These are phyloP conservation scores for Dactylonectria estremocensis DNA, from an alignment of 2,329 filamentous ascomycete genomes.

Conservation along the genomic window DNA sequence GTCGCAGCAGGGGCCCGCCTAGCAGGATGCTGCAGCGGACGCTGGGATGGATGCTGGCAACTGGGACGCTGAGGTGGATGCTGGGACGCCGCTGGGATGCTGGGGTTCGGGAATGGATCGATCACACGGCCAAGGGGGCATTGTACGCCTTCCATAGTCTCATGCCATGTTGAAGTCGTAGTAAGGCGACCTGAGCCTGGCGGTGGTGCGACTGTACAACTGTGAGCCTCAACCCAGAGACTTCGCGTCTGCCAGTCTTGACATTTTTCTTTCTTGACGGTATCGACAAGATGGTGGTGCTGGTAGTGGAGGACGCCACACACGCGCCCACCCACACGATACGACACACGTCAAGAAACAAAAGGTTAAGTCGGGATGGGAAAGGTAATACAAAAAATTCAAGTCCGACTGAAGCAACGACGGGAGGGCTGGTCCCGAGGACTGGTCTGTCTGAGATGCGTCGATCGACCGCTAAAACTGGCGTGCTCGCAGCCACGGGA, in stretches of 20 bases:
- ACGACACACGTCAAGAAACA: conserved; percentile 16
- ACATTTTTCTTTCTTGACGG: conserved; percentile 32
- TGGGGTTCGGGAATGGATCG: conserved; percentile 38
- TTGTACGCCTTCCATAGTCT: conserved; percentile 42
- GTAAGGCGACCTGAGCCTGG: conserved; percentile 45
- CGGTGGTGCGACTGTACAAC: conserved; percentile 49
- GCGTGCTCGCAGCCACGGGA: conserved; percentile 32
- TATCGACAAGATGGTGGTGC: background rate
- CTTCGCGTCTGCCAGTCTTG: conserved; percentile 32
- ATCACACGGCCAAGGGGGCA: conserved; percentile 42
- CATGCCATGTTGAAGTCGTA: conserved; percentile 43
- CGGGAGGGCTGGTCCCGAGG: conserved; percentile 36
- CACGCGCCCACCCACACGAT: conserved; percentile 12
- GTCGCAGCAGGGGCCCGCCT: conserved; percentile 39
- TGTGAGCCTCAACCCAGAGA: conserved; percentile 35
- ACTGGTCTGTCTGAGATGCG: conserved; percentile 34
- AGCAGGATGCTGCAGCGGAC: conserved; percentile 19
- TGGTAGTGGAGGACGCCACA: conserved; percentile 15
- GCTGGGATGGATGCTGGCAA: too few species aligned
- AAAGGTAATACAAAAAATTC: conserved; percentile 29
- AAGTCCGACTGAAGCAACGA: conserved; percentile 44
- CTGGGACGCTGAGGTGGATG: too few species aligned
- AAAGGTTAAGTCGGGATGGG: conserved; percentile 20
- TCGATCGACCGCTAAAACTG: conserved; percentile 37
- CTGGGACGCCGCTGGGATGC: too few species aligned